Evolutionary conservation across 1,139 yeast genomes (phyloP), one percentile per base, ranked within the genome.

Genomic region (Saccharomycopsis hybrid): DNA sequence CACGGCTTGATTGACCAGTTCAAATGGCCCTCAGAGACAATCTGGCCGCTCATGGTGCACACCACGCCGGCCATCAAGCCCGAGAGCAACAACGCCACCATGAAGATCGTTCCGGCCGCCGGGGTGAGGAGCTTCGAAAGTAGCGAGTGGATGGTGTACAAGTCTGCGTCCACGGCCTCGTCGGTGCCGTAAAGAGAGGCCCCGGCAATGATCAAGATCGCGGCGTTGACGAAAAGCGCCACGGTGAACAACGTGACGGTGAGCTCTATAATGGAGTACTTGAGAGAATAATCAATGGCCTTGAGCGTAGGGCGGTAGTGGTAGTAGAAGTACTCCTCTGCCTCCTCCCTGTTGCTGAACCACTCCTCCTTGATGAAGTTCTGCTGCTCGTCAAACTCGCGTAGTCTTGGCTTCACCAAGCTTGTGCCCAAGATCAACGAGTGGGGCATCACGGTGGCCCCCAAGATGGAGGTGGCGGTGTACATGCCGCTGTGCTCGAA

Each of bases 31-130:
- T 86, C 95, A 57, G 86, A 76, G 3, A 86, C 89, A 59, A 86
- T 82, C 63, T 86, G 95, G 7, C 95, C 95, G 0, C 94, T 87
- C 66, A 86, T 82, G 0, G 95, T 86, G 62, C 95, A 86, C 1
- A 86, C 90, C 53, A 86, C 81, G 45, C 94, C 94, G 0, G 95
- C 90, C 54, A 87, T 80, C 60, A 84, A 87, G 7, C 95, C 95
- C 53, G 87, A 79, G 57, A 82, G 76, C 36, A 86, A 67, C 57
- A 86, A 69, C 0, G 95, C 92, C 43, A 85, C 66, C 78, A 85
- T 85, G 66, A 86, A 85, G 0, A 85, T 68, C 0, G 87, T 80
- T 32, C 94, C 95, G 1, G 85, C 90, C 2, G 76, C 81, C 3
- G 87, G 87, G 0, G 88, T 78, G 37, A 86, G 69, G 46, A 76